Evolutionary conservation across 495 filamentous ascomycete genomes (phyloP).

Genomic region (Pyrenopolyporus hunteri): DNA sequence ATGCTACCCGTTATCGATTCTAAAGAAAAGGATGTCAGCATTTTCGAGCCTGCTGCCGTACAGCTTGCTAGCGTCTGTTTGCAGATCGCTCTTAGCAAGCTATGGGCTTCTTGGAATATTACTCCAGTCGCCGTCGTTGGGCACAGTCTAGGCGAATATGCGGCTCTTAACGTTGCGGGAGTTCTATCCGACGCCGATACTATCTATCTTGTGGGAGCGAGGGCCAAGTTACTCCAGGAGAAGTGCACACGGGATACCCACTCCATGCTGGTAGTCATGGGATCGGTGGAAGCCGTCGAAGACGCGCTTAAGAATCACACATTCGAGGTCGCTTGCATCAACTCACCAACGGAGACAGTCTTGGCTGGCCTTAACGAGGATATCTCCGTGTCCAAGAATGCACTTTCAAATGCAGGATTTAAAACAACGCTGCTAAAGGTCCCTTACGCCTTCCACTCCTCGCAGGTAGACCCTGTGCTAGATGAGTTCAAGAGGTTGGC

Average conservation of each 20-base stretch:
- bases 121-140: constrained; percentile 70
- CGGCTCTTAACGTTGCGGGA: constrained; percentile 70
- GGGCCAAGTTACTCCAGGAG: constrained; percentile 65
- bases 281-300: constrained; percentile 17
- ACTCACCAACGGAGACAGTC: constrained; percentile 55
- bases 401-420: constrained; percentile 52
- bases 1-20: constrained; percentile 60
- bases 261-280: constrained; percentile 56
- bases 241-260: constrained; percentile 67
- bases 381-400: constrained; percentile 57
- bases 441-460: constrained; percentile 73
- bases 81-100: constrained; percentile 71
- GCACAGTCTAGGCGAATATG: constrained; percentile 77
- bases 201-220: constrained; percentile 69
- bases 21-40: constrained; percentile 46
- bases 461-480: constrained; percentile 69
- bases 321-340: constrained; percentile 55
- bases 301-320: constrained; percentile 12
- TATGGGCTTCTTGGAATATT: constrained; percentile 71
- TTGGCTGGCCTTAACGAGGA: constrained; percentile 49
- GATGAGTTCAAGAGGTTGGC: constrained; percentile 59
- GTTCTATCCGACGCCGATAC: constrained; percentile 69
- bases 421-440: constrained; percentile 65
- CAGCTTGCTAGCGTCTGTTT: constrained; percentile 70
- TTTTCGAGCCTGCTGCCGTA: constrained; percentile 63